A percentile compares a stretch with the other conserved stretches of the same genome.
These are phyloP conservation scores for Dactylellina drechsleri DNA, from an alignment of 2,329 filamentous ascomycete genomes.

Conservation along the genomic window DNA sequence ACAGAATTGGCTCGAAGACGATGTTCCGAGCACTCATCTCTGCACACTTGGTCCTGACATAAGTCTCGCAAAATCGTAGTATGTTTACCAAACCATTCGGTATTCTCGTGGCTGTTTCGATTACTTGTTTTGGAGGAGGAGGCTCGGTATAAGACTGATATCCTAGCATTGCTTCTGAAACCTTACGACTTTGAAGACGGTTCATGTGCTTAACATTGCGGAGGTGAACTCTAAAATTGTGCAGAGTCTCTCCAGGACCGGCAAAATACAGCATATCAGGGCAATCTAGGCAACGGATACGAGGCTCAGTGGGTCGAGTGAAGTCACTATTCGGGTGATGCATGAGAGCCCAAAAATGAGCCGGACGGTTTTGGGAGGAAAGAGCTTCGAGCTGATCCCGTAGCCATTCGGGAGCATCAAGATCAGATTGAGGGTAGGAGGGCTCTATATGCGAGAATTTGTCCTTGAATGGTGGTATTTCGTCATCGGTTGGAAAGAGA, in stretches of 20 bases:
- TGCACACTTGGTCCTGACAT: slow-evolving; percentile 33
- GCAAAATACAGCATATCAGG: slow-evolving; percentile 51
- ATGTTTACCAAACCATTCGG: slow-evolving; percentile 25
- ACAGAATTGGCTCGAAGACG: slow-evolving; percentile 47
- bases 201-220: slow-evolving; percentile 34
- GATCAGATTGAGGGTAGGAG: slow-evolving; percentile 9
- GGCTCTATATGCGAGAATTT: neutral
- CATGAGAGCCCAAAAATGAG: slow-evolving; percentile 44
- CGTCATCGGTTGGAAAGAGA: neutral
- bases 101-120: neutral
- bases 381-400: slow-evolving; percentile 2
- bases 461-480: neutral
- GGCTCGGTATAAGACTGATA: neutral
- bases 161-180: neutral
- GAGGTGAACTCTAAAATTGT: slow-evolving; percentile 40
- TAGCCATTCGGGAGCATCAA: slow-evolving; percentile 16
- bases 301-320: slow-evolving; percentile 27
- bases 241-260: slow-evolving; percentile 23
- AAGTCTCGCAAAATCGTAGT: slow-evolving; percentile 42
- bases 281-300: slow-evolving; percentile 48
- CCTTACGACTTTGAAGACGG: slow-evolving; percentile 23
- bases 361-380: slow-evolving; percentile 12
- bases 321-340: slow-evolving; percentile 40
- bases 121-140: neutral
- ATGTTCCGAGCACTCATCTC: slow-evolving; percentile 50